Percentiles rank a stretch among this genome's conserved stretches.
Evolutionary conservation across 176 grass and related monocot species (phyloP).

Genomic region (Themeda triandra): DNA sequence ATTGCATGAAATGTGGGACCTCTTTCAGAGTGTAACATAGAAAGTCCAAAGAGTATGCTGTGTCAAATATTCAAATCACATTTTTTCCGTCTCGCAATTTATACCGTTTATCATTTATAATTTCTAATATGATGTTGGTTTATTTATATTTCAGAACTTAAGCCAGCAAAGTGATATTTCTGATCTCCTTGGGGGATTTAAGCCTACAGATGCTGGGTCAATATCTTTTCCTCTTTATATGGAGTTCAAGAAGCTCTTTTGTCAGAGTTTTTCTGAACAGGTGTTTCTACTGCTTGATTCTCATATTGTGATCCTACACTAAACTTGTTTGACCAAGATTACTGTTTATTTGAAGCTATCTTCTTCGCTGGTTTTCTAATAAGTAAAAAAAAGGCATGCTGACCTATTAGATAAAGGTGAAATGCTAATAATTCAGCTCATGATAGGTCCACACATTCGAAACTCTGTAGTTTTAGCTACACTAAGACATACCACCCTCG

Average conservation of each 20-base stretch:
- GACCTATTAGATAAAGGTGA: background rate
- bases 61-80: conserved; percentile 4
- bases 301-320: background rate
- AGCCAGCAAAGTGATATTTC: too few relatives aligned
- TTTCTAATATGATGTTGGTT: conserved; percentile 16
- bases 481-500: background rate
- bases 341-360: background rate
- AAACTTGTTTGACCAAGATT: background rate
- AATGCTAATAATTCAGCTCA: background rate
- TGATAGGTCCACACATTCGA: too few relatives aligned
- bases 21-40: background rate
- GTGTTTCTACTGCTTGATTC: conserved; percentile 33
- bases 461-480: background rate
- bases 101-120: background rate
- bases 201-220: conserved; percentile 74
- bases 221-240: conserved; percentile 82
- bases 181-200: conserved; percentile 96
- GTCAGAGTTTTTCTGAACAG: conserved; percentile 61
- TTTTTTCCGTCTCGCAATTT: background rate
- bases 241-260: conserved; percentile 82
- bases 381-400: background rate
- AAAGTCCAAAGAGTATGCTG: conserved; percentile 2
- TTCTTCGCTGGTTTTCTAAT: background rate
- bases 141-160: conserved; percentile 63
- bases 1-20: background rate